Evolutionary conservation across 2,329 filamentous ascomycete species (phyloP).

Genomic region (Biscogniauxia mediterranea): DNA sequence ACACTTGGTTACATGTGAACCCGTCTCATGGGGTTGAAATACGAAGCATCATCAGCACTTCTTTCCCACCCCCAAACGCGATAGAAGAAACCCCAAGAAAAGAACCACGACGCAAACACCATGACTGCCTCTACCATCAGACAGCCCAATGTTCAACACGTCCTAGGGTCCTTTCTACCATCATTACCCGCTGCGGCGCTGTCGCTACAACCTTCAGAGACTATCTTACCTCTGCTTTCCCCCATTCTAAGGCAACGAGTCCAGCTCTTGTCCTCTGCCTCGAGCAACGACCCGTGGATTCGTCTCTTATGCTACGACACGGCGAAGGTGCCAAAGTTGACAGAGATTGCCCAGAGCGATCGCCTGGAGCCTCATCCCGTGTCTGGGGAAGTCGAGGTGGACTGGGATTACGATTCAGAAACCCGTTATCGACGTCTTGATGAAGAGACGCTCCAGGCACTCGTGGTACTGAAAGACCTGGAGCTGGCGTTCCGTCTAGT

Average conservation of each 20-base stretch:
- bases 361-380: slow-evolving; percentile 76
- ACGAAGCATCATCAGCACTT: slow-evolving; percentile 5
- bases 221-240: slow-evolving; percentile 59
- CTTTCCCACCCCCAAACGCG: background rate
- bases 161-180: slow-evolving; percentile 57
- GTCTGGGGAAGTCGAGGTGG: slow-evolving; percentile 75
- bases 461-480: slow-evolving; percentile 61
- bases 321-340: slow-evolving; percentile 54
- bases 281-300: slow-evolving; percentile 67
- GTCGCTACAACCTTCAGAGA: slow-evolving; percentile 55
- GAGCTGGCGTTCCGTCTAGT: slow-evolving; percentile 64
- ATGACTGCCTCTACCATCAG: slow-evolving; percentile 35
- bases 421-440: slow-evolving; percentile 68
- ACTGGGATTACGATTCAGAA: slow-evolving; percentile 63
- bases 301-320: slow-evolving; percentile 68
- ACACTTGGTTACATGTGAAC: background rate
- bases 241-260: slow-evolving; percentile 66
- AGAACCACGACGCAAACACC: slow-evolving; percentile 18
- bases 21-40: slow-evolving; percentile 18
- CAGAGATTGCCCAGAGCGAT: slow-evolving; percentile 60
- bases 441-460: slow-evolving; percentile 69
- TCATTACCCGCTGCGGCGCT: slow-evolving; percentile 58
- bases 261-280: slow-evolving; percentile 57
- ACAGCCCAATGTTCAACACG: slow-evolving; percentile 45
- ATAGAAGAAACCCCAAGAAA: slow-evolving; percentile 4